Conservation (phyloP, 116 monocot species). For the Phalaenopsis hybrid region DNA sequence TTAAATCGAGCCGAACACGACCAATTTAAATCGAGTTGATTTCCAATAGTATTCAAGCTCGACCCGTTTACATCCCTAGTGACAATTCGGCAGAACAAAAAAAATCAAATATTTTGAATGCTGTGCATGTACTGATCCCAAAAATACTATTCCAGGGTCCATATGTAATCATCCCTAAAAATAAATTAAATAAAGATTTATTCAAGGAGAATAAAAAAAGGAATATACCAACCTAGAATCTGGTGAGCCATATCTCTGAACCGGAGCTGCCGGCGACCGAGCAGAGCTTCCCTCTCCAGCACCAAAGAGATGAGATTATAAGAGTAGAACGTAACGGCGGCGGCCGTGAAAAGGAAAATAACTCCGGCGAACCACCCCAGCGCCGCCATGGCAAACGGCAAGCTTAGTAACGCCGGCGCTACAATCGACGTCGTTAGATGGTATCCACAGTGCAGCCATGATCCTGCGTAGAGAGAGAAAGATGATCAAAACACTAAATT, state of each 20-base stretch:
- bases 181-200: too few species aligned
- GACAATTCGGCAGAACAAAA: too few species aligned
- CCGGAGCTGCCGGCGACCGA: conserved; percentile 67
- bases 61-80: too few species aligned
- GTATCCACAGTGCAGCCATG: conserved; percentile 93
- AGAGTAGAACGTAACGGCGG: conserved; percentile 89
- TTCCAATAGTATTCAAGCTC: too few species aligned
- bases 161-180: too few species aligned
- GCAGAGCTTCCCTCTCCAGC: conserved; percentile 68
- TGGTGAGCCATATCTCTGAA: conserved; percentile 87
- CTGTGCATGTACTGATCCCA: too few species aligned
- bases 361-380: conserved; percentile 73
- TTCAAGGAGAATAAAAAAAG: too few species aligned
- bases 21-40: too few species aligned
- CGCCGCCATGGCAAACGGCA: conserved; percentile 71
- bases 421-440: conserved; percentile 94
- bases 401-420: conserved; percentile 78
- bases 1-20: too few species aligned
- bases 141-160: too few species aligned
- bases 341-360: conserved; percentile 37
- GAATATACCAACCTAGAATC: conserved; percentile 46
- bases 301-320: conserved; percentile 88
- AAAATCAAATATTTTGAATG: too few species aligned
- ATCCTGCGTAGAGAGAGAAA: conserved; percentile 31
- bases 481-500: neutral